A percentile compares a stretch with the other conserved stretches of the same genome.
Evolutionary conservation across 192 early-diverging fungal species (phyloP).

Genomic region (Podila horticola): DNA sequence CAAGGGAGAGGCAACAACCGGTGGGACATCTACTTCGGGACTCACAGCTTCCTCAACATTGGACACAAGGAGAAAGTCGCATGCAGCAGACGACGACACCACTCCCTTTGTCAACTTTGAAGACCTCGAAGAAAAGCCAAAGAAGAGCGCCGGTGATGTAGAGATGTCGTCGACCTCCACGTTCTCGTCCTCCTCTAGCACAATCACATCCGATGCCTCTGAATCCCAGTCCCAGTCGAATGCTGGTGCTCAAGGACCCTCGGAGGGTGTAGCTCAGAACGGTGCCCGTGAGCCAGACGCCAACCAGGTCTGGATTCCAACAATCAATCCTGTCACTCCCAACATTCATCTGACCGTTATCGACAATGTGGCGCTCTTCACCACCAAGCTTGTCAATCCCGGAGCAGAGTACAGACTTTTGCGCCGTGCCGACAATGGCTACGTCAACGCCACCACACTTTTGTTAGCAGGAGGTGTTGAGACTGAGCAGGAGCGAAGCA

Average conservation of each 20-base stretch:
- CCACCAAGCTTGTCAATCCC: conserved; percentile 54
- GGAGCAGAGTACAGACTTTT: conserved; percentile 73
- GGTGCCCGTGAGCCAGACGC: conserved; percentile 41
- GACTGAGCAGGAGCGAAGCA: conserved; percentile 84
- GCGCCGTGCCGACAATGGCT: conserved; percentile 83
- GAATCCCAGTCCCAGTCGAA: background rate
- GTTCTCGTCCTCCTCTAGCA: background rate
- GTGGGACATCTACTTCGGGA: background rate
- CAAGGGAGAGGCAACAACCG: background rate
- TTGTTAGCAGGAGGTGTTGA: conserved; percentile 88
- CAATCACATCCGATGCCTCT: background rate
- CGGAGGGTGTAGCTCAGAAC: conserved; percentile 29
- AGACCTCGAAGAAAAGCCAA: conserved; percentile 42
- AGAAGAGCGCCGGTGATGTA: conserved; percentile 22
- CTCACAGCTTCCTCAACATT: background rate
- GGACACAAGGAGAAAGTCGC: conserved; percentile 37
- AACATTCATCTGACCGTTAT: conserved; percentile 63
- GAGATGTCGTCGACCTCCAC: conserved; percentile 29
- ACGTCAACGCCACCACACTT: conserved; percentile 88
- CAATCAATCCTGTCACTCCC: conserved; percentile 40
- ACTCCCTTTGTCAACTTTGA: conserved; percentile 52
- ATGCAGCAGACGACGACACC: conserved; percentile 43
- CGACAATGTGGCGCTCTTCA: conserved; percentile 61
- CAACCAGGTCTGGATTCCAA: conserved; percentile 46
- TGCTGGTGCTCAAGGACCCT: background rate